Conservation (phyloP, 257 asterid genomes). For the Solanum chmielewskii region DNA sequence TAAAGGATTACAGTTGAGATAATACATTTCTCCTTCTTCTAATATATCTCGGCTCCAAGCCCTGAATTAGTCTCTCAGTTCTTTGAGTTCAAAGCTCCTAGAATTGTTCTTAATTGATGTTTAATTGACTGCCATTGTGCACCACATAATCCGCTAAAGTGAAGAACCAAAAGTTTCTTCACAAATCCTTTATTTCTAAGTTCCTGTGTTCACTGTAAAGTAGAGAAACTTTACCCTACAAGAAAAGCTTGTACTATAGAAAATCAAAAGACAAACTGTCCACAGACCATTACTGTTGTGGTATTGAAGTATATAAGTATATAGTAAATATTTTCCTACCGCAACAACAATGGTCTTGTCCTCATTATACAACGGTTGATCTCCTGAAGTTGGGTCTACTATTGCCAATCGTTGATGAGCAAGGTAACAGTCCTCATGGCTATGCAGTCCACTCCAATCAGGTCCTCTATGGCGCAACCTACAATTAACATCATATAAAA, state of each 20-base stretch:
- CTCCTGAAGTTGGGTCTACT: slow-evolving; percentile 93
- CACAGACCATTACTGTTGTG: background rate
- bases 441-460: slow-evolving; percentile 96
- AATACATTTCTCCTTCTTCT: too few species aligned
- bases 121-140: too few species aligned
- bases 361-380: slow-evolving; percentile 93
- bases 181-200: background rate
- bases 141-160: background rate
- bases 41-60: too few species aligned
- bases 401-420: slow-evolving; percentile 95
- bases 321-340: slow-evolving; percentile 27
- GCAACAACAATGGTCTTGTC: slow-evolving; percentile 91
- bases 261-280: background rate
- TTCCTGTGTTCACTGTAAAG: background rate
- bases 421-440: slow-evolving; percentile 72
- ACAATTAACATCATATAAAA: slow-evolving; percentile 7
- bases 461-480: slow-evolving; percentile 99
- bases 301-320: background rate
- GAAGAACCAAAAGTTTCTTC: background rate
- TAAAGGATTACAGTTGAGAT: too few species aligned
- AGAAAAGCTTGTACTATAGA: background rate
- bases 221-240: background rate
- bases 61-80: too few species aligned
- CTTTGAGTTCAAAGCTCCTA: too few species aligned
- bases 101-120: too few species aligned